Evolutionary conservation across 2,329 filamentous ascomycete genomes (phyloP).

Genomic region (Ophiosphaerella herpotricha): DNA sequence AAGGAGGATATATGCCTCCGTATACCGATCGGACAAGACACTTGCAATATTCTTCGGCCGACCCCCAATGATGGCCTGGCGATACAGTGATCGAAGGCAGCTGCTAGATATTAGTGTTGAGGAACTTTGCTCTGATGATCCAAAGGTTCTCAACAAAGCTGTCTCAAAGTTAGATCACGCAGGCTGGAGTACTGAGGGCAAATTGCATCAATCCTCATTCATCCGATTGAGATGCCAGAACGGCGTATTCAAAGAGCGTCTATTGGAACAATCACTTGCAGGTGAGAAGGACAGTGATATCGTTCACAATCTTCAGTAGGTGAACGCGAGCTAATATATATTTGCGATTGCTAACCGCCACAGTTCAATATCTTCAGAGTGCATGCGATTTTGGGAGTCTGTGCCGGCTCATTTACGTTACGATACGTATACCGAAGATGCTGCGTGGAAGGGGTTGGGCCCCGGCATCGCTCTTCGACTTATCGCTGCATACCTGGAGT

Average conservation of each 20-base stretch:
- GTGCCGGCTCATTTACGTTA: conserved; percentile 40
- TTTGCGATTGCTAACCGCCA: conserved; percentile 3
- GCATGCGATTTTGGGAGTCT: conserved; percentile 32
- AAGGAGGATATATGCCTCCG: conserved; percentile 33
- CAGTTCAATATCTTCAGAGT: conserved; percentile 35
- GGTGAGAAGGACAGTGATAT: conserved; percentile 37
- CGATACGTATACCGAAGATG: conserved; percentile 40
- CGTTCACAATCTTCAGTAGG: conserved; percentile 36
- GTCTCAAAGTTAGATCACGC: conserved; percentile 33
- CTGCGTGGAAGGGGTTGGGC: conserved; percentile 33
- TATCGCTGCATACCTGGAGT: conserved; percentile 40
- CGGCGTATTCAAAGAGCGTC: conserved; percentile 36
- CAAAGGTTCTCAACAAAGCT: conserved; percentile 26
- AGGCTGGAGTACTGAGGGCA: conserved; percentile 39
- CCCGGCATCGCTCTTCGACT: conserved; percentile 31
- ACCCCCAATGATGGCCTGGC: conserved; percentile 41
- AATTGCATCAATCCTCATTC: conserved; percentile 32
- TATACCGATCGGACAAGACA: conserved; percentile 41
- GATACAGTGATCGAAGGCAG: conserved; percentile 39
- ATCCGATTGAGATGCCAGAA: conserved; percentile 33
- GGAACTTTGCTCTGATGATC: conserved; percentile 29
- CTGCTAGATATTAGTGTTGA: conserved; percentile 39
- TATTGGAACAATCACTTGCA: conserved; percentile 40
- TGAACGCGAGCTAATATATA: background rate
- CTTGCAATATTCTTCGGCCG: conserved; percentile 42